A percentile compares a stretch with the other conserved stretches of the same genome.
phyloP scores from a whole-genome alignment of 2,329 filamentous ascomycete species.

The Thielaviopsis euricoi region DNA sequence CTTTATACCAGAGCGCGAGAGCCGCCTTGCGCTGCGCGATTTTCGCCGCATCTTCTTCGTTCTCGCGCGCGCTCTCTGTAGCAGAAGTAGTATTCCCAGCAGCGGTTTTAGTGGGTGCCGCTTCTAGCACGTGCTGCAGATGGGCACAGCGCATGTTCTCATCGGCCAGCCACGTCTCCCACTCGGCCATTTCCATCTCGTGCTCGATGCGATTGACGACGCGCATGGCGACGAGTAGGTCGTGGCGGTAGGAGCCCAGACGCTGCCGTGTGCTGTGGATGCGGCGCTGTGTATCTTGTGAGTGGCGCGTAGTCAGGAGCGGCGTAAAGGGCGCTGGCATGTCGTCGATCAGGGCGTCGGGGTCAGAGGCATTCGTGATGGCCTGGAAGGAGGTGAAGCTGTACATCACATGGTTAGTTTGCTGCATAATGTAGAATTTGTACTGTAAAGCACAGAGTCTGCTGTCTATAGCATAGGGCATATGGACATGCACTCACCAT shows the following conservation, averaged over 20 bases:
- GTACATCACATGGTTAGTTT: constrained; percentile 2
- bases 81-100: constrained; percentile 18
- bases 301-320: constrained; percentile 32
- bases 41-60: not conserved
- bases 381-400: constrained; percentile 45
- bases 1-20: constrained; percentile 32
- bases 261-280: constrained; percentile 68
- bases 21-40: constrained; percentile 18
- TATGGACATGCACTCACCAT: constrained; percentile 7
- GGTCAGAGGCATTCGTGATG: constrained; percentile 39
- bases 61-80: constrained; percentile 18
- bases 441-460: no score
- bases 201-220: constrained; percentile 79
- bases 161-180: constrained; percentile 78
- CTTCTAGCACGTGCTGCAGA: constrained; percentile 18
- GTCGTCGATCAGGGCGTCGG: constrained; percentile 39
- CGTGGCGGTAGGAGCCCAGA: constrained; percentile 71
- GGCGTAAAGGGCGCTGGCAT: constrained; percentile 26
- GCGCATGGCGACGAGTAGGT: constrained; percentile 77
- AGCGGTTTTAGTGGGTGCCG: not conserved
- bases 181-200: constrained; percentile 74
- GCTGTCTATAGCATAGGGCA: no score
- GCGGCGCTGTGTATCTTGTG: constrained; percentile 30
- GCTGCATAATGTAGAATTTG: no score
- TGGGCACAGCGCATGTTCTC: constrained; percentile 64